Evolutionary conservation across 305 asterid genomes (phyloP), one percentile per base, ranked within the genome.

Genomic region (Fraxinus dipetala): DNA sequence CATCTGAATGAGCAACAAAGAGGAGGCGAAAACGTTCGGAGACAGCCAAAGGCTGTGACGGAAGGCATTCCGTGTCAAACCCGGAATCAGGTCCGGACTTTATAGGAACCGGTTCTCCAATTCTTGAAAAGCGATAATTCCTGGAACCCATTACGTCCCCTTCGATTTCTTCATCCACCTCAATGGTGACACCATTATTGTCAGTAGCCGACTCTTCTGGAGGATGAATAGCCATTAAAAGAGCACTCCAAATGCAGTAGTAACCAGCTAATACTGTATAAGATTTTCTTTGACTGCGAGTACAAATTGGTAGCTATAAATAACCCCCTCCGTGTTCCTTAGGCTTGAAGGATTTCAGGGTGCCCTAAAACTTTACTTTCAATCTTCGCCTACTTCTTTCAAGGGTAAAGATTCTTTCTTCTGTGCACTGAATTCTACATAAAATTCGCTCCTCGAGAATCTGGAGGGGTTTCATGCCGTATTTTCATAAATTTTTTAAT

Each of bases 11-110:
- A 78, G 95, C 93, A 45, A 93, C 84, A 45, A 94, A 95, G 67
- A 93, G 89, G 82, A 95, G 97, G 74, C 94, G 89, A 79, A 89
- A 90, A 65, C 90, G 95, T 77, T 93, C 89, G 72, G 99, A 92
- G 78, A 94, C 89, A 9, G 95, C 97, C 78, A 95, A 70, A 26
- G 99, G 98, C 77, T 84, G 92, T n/a, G 90, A 76, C 1, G 98
- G 98, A 73, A 88, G 91, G 79, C 78, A 79, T 36, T 88, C 75
- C 5, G 92, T 78, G 79, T 93, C 95, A 83, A 90, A 94, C 13
- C 81, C 81, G 72, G 88, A 78, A 78, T 69, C 22, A 45, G 35
- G 80, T 34, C 79, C 84, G 65, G 90, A 78, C 26, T 70, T 75
- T 13, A 93, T 82, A 10, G 97, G 93, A 4, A 95, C 89, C 32